Evolutionary conservation across 73 alveolate species (phyloP).

Genomic region (Paraurostyla sp.): DNA sequence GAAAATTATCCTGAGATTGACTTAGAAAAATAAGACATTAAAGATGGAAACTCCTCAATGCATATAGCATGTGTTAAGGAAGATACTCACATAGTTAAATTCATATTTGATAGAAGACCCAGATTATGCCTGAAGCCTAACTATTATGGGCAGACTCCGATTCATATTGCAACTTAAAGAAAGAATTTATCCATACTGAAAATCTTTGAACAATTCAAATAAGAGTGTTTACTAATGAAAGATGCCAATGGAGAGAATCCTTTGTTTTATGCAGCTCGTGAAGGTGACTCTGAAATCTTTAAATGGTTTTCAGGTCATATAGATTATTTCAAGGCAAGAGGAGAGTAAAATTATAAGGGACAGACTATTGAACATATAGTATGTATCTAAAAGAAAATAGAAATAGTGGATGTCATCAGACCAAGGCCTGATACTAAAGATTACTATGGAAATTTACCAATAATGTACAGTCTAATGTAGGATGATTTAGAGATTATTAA

Average conservation of each 20-base stretch:
- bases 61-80: constrained; percentile 68
- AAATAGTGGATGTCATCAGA: constrained; percentile 62
- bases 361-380: constrained; percentile 74
- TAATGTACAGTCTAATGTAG: constrained; percentile 62
- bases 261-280: constrained; percentile 66
- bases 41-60: constrained; percentile 70
- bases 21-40: constrained; percentile 52
- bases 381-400: constrained; percentile 42
- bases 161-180: constrained; percentile 62
- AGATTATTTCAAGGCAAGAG: constrained; percentile 79
- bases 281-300: constrained; percentile 67
- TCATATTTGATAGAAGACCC: constrained; percentile 40
- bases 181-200: constrained; percentile 49
- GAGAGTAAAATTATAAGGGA: constrained; percentile 73
- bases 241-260: constrained; percentile 74
- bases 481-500: constrained; percentile 66
- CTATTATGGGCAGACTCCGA: constrained; percentile 67
- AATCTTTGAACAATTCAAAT: constrained; percentile 37
- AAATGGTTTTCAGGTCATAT: constrained; percentile 74
- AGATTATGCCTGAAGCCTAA: constrained; percentile 52
- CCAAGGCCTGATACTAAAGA: constrained; percentile 78
- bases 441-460: constrained; percentile 77
- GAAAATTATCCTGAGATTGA: constrained; percentile 63
- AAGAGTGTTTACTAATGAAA: constrained; percentile 47
- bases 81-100: constrained; percentile 28